Percentiles rank a stretch among this genome's conserved stretches.
These are phyloP conservation scores for Saccharomycopsis fermentans DNA, from an alignment of 805 yeast species.

Conservation along the genomic window DNA sequence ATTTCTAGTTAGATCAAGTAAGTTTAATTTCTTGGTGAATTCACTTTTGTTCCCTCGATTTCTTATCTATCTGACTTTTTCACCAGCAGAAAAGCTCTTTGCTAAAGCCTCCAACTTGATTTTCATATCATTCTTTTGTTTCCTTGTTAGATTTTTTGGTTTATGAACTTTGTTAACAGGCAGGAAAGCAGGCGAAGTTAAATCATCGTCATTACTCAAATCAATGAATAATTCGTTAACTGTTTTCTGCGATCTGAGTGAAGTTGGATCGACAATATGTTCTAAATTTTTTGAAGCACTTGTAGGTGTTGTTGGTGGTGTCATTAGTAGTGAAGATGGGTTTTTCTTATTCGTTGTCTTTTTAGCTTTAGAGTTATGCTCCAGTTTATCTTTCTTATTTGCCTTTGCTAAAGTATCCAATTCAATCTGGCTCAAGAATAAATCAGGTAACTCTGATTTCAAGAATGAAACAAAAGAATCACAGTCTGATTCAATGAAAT, in stretches of 20 bases:
- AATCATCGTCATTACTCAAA: background rate
- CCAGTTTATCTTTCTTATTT: conserved; percentile 1
- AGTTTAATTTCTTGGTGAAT: background rate
- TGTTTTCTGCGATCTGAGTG: background rate
- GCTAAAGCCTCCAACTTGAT: background rate
- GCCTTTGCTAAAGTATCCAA: conserved; percentile 20
- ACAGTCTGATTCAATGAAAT: conserved; percentile 70
- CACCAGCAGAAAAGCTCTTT: background rate
- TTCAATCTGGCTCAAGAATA: conserved; percentile 46
- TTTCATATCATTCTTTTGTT: background rate
- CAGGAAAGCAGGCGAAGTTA: background rate
- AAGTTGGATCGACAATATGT: background rate
- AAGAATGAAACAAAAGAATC: conserved; percentile 65
- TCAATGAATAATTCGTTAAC: background rate
- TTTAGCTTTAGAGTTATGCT: background rate
- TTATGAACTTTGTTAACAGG: conserved; percentile 4
- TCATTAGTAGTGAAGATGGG: background rate
- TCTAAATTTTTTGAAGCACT: background rate
- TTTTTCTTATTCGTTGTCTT: background rate
- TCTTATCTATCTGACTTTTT: background rate
- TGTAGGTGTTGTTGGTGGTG: conserved; percentile 18
- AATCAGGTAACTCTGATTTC: conserved; percentile 43
- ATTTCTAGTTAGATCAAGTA: background rate
- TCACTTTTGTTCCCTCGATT: background rate
- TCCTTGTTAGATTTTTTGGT: background rate